Base-by-base conservation (phyloP, 345 rosid genomes). In the Corymbia maculata region DNA sequence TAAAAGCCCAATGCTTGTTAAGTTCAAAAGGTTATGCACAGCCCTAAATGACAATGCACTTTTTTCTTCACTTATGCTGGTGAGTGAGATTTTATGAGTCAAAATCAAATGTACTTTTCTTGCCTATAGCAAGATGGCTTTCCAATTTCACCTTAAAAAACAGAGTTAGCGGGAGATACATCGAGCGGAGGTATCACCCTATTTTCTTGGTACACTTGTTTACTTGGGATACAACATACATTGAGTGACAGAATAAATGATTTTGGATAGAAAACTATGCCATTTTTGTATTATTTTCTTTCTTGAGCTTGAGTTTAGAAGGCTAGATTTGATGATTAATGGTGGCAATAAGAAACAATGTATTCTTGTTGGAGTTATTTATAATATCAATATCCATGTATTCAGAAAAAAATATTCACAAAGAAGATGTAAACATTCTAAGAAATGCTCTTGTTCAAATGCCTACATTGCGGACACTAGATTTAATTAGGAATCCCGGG, bases 401-500 rank as follows among this genome's bases (percentile, higher is more conserved):
- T 90, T 51, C 85, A 92, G 98, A 95, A 95, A 94, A 87, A 96
- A 93, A 94, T 91, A 95, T 97, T 53, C 84, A 50, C 86, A 93
- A 92, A 93, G 94, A 92, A 86, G 98, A 97, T 87, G 89, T 91
- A 88, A 92, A 88, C 88, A 92, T 90, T 92, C 98, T 96, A 86
- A 90, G 93, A 79, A 88, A 87, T 89, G 95, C 93, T 47, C 90
- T 94, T 80, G 84, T 89, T 90, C 91, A 87, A 80, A 94, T 97
- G 95, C 98, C 97, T 19, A 90, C 90, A 92, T 93, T 97, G 94
- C 94, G 94, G 92, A 87, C 89, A 89, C 92, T 97, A 86, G 96
- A 97, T 94, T 79, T 97, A 85, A 93, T 99, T 85, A 98, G 95
- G 85, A 97, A 97, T 91, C 95, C 97, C 93, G 91, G 90, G 97